Percentiles rank a stretch among this genome's conserved stretches.
These are phyloP conservation scores for Fagopyrum homotropicum DNA, from an alignment of 148 eudicot genomes.

Conservation along the genomic window DNA sequence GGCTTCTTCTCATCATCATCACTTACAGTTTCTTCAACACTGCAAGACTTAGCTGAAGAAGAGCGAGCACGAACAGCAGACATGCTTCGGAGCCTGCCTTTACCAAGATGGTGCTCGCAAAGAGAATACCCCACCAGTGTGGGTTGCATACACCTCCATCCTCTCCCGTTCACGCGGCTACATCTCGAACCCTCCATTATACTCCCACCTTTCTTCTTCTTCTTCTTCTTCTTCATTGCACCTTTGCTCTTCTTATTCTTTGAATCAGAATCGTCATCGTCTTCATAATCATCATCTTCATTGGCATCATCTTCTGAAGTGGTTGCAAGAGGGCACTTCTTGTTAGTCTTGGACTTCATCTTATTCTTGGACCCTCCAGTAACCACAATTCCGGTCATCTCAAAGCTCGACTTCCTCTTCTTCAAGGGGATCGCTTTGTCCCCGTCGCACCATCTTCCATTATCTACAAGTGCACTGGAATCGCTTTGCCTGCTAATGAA, in stretches of 20 bases:
- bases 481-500: background rate
- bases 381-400: background rate
- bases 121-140: constrained; percentile 83
- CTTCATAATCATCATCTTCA: background rate
- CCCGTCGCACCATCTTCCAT: constrained; percentile 25
- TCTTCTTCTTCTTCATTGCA: background rate
- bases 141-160: constrained; percentile 85
- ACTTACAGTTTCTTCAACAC: background rate
- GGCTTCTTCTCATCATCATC: constrained; percentile 5
- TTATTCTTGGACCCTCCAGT: background rate
- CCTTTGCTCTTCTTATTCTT: background rate
- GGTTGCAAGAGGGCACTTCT: background rate
- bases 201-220: constrained; percentile 41
- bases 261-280: background rate
- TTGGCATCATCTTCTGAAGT: background rate
- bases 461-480: background rate
- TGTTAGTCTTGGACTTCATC: constrained; percentile 14
- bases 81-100: constrained; percentile 67
- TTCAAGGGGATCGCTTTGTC: constrained; percentile 47
- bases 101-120: constrained; percentile 80
- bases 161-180: constrained; percentile 80
- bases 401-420: constrained; percentile 42
- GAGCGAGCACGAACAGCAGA: constrained; percentile 18
- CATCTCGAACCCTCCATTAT: constrained; percentile 84
- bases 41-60: background rate